phyloP scores from a whole-genome alignment of 345 rosid genomes.

The Eucalyptus pauciflora region DNA sequence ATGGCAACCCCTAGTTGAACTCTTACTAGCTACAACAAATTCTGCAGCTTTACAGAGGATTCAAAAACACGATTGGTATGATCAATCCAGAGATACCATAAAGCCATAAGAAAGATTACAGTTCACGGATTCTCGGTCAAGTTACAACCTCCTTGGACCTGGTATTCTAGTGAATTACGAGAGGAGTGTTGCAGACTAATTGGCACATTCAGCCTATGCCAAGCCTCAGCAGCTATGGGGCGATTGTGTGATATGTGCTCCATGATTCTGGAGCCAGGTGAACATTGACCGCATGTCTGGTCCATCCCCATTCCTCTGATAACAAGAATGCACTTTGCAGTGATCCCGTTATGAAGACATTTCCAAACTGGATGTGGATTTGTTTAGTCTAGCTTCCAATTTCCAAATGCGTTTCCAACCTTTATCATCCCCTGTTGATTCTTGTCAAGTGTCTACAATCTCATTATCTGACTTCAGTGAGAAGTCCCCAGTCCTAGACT shows the following conservation, averaged over 20 bases:
- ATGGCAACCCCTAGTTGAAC: not conserved
- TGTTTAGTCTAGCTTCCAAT: not conserved
- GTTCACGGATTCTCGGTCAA: not conserved
- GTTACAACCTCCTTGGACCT: not conserved
- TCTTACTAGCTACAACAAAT: not conserved
- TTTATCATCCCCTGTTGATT: not conserved
- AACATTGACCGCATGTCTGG: not conserved
- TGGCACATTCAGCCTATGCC: not conserved
- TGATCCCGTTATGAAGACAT: not conserved
- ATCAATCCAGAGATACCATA: not conserved
- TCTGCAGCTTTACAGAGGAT: not conserved
- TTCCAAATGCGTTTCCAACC: not conserved
- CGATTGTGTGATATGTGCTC: not conserved
- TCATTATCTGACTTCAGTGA: not conserved
- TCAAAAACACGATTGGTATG: rapidly evolving
- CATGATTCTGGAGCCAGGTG: not conserved
- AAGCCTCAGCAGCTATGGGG: not conserved
- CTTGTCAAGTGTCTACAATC: rapidly evolving
- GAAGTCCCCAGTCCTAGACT: not conserved
- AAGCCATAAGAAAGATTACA: not conserved
- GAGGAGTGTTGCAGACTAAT: not conserved
- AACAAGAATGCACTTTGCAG: not conserved
- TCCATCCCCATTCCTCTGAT: not conserved
- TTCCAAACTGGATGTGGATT: not conserved
- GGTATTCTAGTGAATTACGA: not conserved